phyloP scores from a whole-genome alignment of 2,329 filamentous ascomycete genomes.

The Didymella pomorum region DNA sequence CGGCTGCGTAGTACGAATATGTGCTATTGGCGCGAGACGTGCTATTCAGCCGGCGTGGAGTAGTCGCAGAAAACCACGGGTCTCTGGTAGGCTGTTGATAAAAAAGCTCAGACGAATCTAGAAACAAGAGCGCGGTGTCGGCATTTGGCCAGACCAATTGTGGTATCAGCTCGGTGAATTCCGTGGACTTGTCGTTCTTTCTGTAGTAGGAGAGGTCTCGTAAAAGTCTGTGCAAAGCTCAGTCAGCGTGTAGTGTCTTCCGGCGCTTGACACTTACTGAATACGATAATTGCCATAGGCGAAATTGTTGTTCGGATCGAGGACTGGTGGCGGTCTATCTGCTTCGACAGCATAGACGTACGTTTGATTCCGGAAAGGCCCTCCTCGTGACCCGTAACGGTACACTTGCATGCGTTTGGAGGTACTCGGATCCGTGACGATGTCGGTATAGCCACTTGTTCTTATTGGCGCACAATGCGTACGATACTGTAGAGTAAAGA shows the following conservation, averaged over 20 bases:
- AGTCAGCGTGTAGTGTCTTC: neutral
- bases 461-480: conserved; percentile 2
- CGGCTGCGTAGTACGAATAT: neutral
- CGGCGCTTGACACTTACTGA: neutral
- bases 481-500: neutral
- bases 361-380: neutral
- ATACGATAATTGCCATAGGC: neutral
- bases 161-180: neutral
- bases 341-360: neutral
- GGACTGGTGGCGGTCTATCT: neutral
- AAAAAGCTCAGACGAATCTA: neutral
- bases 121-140: neutral
- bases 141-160: neutral
- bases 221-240: neutral
- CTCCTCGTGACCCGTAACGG: neutral
- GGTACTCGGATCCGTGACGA: neutral
- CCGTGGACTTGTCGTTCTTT: neutral
- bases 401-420: neutral
- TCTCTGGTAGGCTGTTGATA: neutral
- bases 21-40: neutral
- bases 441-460: neutral
- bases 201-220: neutral
- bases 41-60: neutral
- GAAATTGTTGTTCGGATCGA: neutral
- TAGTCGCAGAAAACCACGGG: conserved; percentile 7